These are phyloP conservation scores for Bryum argenteum DNA, from an alignment of 225 moss, liverwort and hornwort species.

Conservation along the genomic window DNA sequence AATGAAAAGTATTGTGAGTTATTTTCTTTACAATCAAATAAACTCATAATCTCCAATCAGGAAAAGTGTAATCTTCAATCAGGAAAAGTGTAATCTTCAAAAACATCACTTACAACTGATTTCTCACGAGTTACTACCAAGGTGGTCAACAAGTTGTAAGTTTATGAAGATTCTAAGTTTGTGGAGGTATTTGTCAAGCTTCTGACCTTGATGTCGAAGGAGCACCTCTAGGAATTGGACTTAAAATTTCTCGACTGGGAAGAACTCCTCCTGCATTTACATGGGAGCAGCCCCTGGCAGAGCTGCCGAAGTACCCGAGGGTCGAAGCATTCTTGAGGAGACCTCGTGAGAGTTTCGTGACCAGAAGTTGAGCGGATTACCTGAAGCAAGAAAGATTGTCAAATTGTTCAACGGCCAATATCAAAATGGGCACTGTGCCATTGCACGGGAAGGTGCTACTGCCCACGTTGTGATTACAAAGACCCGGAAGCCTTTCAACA, in stretches of 20 bases:
- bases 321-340: conserved; percentile 29
- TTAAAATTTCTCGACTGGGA: neutral
- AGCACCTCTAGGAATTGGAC: neutral
- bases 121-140: too few relatives aligned
- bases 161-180: too few relatives aligned
- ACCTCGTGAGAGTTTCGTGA: neutral
- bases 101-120: too few relatives aligned
- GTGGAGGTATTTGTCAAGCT: neutral
- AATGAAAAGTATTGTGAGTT: too few relatives aligned
- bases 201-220: neutral
- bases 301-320: conserved; percentile 7
- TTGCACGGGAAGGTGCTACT: conserved; percentile 9
- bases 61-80: too few relatives aligned
- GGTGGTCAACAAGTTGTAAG: too few relatives aligned
- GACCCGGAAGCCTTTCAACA: neutral
- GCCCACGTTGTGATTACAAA: conserved; percentile 10
- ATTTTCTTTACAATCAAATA: too few relatives aligned
- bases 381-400: conserved; percentile 1
- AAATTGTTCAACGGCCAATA: neutral
- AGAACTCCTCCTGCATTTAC: conserved; percentile 14
- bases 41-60: too few relatives aligned
- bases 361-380: neutral
- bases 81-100: too few relatives aligned
- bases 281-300: conserved; percentile 26
- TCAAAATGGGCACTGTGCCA: conserved; percentile 2